phyloP scores from a whole-genome alignment of 768 basidiomycete genomes.

The Pisolithus orientalis region DNA sequence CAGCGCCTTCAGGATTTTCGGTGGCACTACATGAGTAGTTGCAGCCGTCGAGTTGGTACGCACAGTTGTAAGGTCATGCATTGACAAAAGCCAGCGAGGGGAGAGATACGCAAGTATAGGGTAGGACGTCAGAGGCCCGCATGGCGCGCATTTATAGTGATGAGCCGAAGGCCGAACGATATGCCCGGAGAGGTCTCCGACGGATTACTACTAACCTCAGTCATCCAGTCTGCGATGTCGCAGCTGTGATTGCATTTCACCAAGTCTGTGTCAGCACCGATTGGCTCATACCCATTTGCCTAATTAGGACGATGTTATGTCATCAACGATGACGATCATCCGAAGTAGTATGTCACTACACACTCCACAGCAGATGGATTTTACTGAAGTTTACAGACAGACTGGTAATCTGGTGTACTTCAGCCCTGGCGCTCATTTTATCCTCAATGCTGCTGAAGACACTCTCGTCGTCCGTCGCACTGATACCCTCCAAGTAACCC shows the following conservation, averaged over 20 bases:
- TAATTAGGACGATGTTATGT: background rate
- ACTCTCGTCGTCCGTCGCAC: slow-evolving; percentile 79
- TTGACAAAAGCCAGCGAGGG: no score
- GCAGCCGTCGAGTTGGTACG: background rate
- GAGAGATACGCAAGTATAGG: no score
- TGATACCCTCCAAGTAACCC: slow-evolving; percentile 75
- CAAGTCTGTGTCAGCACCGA: background rate
- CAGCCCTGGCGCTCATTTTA: slow-evolving; percentile 83
- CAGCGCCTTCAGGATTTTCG: background rate
- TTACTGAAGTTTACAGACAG: slow-evolving; percentile 81
- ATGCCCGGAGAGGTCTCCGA: no score
- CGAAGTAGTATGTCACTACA: no score
- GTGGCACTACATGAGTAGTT: background rate
- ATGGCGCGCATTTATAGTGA: no score
- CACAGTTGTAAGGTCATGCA: no score
- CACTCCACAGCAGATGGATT: slow-evolving; percentile 51
- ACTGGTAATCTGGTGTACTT: slow-evolving; percentile 65
- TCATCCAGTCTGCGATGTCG: background rate
- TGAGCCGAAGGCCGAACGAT: no score
- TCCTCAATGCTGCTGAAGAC: slow-evolving; percentile 74
- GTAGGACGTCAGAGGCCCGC: no score
- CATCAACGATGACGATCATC: no score
- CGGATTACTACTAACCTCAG: no score
- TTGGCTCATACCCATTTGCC: background rate
- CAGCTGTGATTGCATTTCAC: background rate